These are phyloP conservation scores for Hyaloscypha bicolor DNA, from an alignment of 495 filamentous ascomycete genomes.

Conservation along the genomic window DNA sequence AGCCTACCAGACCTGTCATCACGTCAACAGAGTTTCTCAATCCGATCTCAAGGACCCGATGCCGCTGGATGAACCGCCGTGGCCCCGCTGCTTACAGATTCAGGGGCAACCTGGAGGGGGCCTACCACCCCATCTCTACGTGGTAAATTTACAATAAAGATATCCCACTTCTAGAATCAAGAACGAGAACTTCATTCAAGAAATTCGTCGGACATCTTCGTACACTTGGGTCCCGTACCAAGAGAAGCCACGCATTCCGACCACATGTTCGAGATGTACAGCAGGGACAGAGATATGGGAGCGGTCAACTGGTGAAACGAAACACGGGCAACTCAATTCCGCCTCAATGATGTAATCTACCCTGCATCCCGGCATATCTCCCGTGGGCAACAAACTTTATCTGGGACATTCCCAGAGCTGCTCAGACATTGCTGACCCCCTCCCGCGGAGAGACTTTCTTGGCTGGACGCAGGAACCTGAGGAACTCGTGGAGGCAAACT, in stretches of 20 bases:
- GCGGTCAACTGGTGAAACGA: constrained; percentile 23
- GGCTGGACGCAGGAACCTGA: not conserved
- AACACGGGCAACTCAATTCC: constrained; percentile 13
- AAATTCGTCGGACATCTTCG: not conserved
- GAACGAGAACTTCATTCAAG: not conserved
- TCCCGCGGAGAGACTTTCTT: not conserved
- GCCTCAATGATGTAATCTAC: constrained; percentile 1
- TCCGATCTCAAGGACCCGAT: not conserved
- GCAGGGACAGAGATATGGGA: constrained; percentile 12
- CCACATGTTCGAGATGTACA: not conserved
- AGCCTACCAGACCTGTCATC: not conserved
- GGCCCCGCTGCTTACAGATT: not conserved
- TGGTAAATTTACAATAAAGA: not conserved
- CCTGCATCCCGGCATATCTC: constrained; percentile 6
- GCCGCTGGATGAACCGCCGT: not conserved
- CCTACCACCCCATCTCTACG: not conserved
- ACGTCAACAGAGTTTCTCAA: not conserved
- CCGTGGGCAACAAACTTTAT: not conserved
- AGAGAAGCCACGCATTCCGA: constrained; percentile 1
- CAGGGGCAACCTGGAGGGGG: not conserved
- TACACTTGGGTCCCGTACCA: not conserved
- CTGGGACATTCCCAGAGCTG: not conserved
- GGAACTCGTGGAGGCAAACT: not conserved
- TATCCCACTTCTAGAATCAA: not conserved
- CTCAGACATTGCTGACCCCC: not conserved